Base-by-base conservation (phyloP, 2,329 filamentous ascomycete genomes). In the Trichoderma gracile region DNA sequence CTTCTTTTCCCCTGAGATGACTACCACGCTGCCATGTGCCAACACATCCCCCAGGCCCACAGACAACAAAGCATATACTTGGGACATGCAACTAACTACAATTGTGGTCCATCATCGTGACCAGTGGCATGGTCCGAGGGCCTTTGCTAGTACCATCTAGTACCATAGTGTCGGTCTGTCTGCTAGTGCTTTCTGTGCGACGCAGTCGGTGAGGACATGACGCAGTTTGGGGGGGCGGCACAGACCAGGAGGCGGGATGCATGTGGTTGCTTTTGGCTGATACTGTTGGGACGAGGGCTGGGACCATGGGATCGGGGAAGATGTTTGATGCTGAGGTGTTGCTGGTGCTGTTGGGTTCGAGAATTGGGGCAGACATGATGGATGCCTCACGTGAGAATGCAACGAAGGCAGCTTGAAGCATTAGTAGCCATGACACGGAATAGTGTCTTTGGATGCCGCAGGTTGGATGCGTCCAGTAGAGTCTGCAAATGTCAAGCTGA, bases 1-100 rank as follows among this genome's bases (percentile, higher is more conserved):
- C 21, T 14, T 33, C 10, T 38, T 5, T 14, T 5, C 58, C 58
- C 58, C 58, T 59, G 54, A 57, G 25, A 58, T 46, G 43, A 49
- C 9, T 54, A 62, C 58, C 49, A 62, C 58, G 49, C 58, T 54
- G 49, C 49, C 58, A 62, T 54, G 58, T 62, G 58, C 58, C 33
- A 27, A 15, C 42, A 19, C 21, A 33, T 45, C 19, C 23, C 23
- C n/a, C 33, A 6, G 55, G 23, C 33, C 19, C 21, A 49, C 19
- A 3, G n/a, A 40, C 21, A 38, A 10, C 33, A 38, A 38, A 38
- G 33, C 33, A 38, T 8, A 30, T 9, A 30, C 7, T 30, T 30
- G 9, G 9, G 30, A 8, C 30, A 30, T 8, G 30, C 30, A 38
- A 38, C 12, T 12, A 33, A 33, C 30, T 10, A 2, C 30, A 7